Evolutionary conservation across 331 rosid genomes (phyloP).

Genomic region (Prunus yedoensis): DNA sequence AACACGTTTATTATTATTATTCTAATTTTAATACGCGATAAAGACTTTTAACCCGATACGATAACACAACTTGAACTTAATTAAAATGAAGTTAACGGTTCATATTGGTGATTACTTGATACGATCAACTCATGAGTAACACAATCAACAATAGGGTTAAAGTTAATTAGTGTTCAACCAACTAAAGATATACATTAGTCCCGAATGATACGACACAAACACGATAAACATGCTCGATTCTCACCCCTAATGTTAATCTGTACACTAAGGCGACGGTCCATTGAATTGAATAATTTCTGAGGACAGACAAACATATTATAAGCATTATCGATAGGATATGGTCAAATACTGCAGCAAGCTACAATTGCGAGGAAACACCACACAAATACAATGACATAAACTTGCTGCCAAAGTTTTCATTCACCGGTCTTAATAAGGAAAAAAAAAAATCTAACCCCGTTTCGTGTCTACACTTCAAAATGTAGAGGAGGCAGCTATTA

Average conservation of each 20-base stretch:
- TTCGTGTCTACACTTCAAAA: not conserved
- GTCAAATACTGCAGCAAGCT: not conserved
- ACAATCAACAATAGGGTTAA: not conserved
- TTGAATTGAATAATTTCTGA: not conserved
- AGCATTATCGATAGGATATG: constrained; percentile 2
- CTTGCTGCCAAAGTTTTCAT: not conserved
- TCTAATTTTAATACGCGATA: too few species aligned
- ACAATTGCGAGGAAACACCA: constrained; percentile 6
- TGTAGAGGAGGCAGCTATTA: not conserved
- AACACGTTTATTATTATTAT: too few species aligned
- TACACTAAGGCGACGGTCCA: not conserved
- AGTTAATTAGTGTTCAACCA: not conserved
- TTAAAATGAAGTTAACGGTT: not conserved
- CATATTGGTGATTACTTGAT: not conserved
- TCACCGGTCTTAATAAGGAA: not conserved
- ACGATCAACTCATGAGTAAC: not conserved
- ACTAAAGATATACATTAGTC: not conserved
- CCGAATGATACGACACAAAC: not conserved
- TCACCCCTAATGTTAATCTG: not conserved
- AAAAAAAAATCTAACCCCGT: too few species aligned
- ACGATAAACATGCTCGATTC: not conserved
- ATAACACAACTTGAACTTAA: too few species aligned
- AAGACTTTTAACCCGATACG: too few species aligned
- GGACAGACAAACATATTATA: not conserved
- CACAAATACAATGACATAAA: constrained; percentile 6